Conservation (phyloP, 2,329 filamentous ascomycete genomes). For the Grosmannia serpens region DNA sequence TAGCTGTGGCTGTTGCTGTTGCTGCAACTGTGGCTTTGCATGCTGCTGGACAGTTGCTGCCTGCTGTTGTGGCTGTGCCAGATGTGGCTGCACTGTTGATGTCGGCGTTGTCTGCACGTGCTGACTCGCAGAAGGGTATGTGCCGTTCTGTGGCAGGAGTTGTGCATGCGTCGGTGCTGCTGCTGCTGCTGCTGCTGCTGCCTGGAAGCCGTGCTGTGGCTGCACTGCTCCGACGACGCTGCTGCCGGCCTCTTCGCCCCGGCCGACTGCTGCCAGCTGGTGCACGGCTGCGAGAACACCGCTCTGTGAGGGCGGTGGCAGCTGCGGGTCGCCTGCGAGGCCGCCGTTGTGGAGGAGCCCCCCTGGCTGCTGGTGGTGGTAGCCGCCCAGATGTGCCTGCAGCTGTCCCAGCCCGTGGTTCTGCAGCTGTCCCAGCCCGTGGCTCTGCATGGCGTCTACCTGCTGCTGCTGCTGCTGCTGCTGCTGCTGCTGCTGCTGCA, state of each 20-base stretch:
- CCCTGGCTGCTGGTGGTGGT: not conserved
- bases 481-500: not conserved
- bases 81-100: not conserved
- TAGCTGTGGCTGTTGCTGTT: not conserved
- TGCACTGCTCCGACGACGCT: not conserved
- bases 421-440: not conserved
- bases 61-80: not conserved
- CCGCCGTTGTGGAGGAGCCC: not conserved
- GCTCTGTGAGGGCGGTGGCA: not conserved
- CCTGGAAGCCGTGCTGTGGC: not conserved
- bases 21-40: not conserved
- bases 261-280: not conserved
- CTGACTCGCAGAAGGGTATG: no score
- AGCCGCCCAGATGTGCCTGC: not conserved
- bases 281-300: not conserved
- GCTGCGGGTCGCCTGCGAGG: not conserved
- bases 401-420: not conserved
- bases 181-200: not conserved
- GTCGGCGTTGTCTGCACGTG: constrained; percentile 8
- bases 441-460: not conserved
- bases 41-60: not conserved
- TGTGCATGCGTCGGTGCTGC: not conserved
- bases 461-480: not conserved
- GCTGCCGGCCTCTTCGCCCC: not conserved
- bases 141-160: not conserved